Evolutionary conservation across 2,329 filamentous ascomycete species (phyloP).

Genomic region (Colletotrichum simmondsii): DNA sequence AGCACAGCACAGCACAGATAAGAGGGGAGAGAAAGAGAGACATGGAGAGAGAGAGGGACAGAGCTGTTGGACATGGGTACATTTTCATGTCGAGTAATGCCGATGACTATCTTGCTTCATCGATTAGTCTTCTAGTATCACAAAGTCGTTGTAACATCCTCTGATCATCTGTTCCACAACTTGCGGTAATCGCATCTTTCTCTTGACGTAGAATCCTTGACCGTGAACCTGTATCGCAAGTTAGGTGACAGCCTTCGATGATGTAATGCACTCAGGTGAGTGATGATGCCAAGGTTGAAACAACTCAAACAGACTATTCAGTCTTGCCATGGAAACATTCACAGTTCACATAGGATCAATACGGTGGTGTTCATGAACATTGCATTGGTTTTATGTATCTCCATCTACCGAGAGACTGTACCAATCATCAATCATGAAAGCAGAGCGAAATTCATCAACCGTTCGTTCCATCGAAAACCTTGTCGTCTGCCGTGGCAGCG

Average conservation of each 20-base stretch:
- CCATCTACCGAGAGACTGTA: conserved; percentile 17
- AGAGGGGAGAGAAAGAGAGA: neutral
- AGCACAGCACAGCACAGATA: no score
- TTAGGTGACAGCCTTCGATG: neutral
- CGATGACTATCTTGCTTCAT: neutral
- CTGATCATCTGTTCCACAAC: neutral
- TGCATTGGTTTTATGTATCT: neutral
- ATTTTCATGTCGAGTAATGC: neutral
- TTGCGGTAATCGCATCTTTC: neutral
- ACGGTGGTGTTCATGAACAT: conserved; percentile 5
- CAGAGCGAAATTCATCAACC: neutral
- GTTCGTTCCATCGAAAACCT: conserved; percentile 22
- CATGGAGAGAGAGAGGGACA: neutral
- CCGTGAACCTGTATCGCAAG: neutral
- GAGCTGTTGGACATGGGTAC: neutral
- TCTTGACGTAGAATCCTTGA: no score
- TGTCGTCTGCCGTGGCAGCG: conserved; percentile 26
- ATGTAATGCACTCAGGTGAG: neutral
- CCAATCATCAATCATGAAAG: conserved; percentile 2
- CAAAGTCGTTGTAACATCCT: neutral
- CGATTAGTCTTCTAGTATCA: neutral
- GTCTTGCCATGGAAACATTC: neutral
- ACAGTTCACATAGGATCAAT: neutral
- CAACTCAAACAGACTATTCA: neutral
- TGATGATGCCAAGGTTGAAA: neutral